Evolutionary conservation across 2,329 filamentous ascomycete genomes (phyloP).

Genomic region (Xylaria sp.): DNA sequence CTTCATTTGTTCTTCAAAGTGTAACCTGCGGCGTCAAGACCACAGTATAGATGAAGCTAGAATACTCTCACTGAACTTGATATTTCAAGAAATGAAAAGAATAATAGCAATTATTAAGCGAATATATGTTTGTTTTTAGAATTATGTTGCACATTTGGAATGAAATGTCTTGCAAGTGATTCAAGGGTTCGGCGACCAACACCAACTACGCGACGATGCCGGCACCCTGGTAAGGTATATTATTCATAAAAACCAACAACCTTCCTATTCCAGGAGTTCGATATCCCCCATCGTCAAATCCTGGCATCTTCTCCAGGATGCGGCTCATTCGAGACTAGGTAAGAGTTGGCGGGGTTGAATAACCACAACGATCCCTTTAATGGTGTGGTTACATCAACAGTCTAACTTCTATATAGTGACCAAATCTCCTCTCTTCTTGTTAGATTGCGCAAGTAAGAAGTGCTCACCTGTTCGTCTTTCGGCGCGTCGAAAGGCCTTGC

Average conservation of each 20-base stretch:
- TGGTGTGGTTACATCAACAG: neutral
- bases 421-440: neutral
- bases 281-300: neutral
- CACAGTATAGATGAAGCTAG: neutral
- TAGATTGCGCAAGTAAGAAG: neutral
- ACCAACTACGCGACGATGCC: neutral
- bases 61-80: neutral
- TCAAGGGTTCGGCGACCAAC: neutral
- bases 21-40: neutral
- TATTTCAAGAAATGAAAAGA: neutral
- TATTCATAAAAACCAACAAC: neutral
- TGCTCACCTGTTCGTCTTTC: neutral
- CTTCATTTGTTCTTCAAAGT: neutral
- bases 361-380: neutral
- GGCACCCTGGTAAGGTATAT: neutral
- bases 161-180: neutral
- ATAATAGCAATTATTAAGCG: neutral
- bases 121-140: neutral
- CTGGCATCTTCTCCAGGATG: neutral
- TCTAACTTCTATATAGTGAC: slow-evolving; percentile 9
- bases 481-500: neutral
- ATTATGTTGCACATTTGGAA: slow-evolving; percentile 1
- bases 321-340: slow-evolving; percentile 5
- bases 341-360: neutral
- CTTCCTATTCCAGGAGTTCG: neutral